Base-by-base conservation (phyloP, 73 alveolate species). In the Diophrys sp. region DNA sequence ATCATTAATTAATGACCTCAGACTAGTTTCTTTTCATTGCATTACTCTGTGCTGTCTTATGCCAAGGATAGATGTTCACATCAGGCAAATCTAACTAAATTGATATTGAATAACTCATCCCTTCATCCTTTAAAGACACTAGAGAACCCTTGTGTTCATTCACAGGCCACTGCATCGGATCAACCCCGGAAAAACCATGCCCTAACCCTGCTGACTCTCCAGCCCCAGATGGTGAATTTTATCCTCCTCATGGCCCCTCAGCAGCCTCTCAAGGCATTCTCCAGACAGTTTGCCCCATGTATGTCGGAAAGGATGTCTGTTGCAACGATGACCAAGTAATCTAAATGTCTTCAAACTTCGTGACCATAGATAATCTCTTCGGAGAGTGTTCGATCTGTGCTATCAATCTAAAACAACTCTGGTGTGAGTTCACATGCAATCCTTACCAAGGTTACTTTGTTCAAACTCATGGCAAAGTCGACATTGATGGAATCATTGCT, bases 361-460 rank as follows among this genome's bases (percentile, higher is more conserved):
- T 56, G 31, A 67, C 81, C 0, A 77, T 83, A 23, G 91, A 83
- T 30, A 30, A 75, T 69, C 71, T 83, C 11, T 83, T 83, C 68
- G 91, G 91, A 1, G 81, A 83, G 44, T 83, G 91, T 29, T 33
- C 72, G 23, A 33, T 83, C 23, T 83, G 91, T 53, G 68, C 91
- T 34, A 69, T 54, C 0, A 83, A 83, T 54, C 77, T 83, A 1
- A 83, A 83, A 68, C n/a, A 72, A 14, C 66, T 83, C 66, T 83
- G 91, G 91, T 83, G 91, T 77, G 87, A 67, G 33, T 83, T 62
- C 67, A 83, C 91, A 0, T 83, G 91, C 78, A 67, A 70, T 54
- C 91, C 91, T 14, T 33, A 75, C 30, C 34, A 83, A 32, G 33
- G 14, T 1, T 62, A 68, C 8, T 83, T 77, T 30, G 87, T 77